Evolutionary conservation across 768 basidiomycete species (phyloP).

Genomic region (Nidula microcarpa): DNA sequence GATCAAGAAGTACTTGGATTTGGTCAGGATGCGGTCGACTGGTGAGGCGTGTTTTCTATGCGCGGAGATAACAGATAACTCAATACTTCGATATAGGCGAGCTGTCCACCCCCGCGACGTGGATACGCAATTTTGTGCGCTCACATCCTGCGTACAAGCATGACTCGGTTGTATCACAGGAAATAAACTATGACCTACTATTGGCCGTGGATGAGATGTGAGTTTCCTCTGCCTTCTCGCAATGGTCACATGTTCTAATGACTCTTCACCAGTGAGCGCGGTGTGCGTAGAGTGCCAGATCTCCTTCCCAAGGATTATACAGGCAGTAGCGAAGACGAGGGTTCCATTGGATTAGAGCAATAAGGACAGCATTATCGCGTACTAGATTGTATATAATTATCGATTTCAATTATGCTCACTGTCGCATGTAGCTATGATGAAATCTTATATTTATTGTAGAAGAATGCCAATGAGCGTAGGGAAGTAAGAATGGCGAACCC

Average conservation of each 20-base stretch:
- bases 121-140: conserved; percentile 91
- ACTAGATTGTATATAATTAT: not conserved
- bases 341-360: conserved; percentile 34
- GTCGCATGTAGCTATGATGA: no score
- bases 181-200: conserved; percentile 93
- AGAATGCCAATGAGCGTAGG: no score
- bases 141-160: conserved; percentile 88
- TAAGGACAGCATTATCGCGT: not conserved
- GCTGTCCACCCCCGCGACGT: conserved; percentile 65
- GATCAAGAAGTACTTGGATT: conserved; percentile 75
- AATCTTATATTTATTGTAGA: no score
- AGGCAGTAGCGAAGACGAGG: conserved; percentile 42
- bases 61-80: not conserved
- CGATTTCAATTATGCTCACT: not conserved
- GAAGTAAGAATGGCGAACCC: no score
- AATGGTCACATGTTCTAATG: not conserved
- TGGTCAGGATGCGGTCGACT: conserved; percentile 74
- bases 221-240: conserved; percentile 26
- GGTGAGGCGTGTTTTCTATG: conserved; percentile 42
- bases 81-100: not conserved
- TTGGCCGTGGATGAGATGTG: conserved; percentile 90
- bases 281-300: conserved; percentile 55
- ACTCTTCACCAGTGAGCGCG: conserved; percentile 54
- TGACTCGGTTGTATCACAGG: conserved; percentile 88
- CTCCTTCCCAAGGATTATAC: conserved; percentile 62